Evolutionary conservation across 768 basidiomycete species (phyloP), one percentile per base, ranked within the genome.

Genomic region (Naganishia antarctica): DNA sequence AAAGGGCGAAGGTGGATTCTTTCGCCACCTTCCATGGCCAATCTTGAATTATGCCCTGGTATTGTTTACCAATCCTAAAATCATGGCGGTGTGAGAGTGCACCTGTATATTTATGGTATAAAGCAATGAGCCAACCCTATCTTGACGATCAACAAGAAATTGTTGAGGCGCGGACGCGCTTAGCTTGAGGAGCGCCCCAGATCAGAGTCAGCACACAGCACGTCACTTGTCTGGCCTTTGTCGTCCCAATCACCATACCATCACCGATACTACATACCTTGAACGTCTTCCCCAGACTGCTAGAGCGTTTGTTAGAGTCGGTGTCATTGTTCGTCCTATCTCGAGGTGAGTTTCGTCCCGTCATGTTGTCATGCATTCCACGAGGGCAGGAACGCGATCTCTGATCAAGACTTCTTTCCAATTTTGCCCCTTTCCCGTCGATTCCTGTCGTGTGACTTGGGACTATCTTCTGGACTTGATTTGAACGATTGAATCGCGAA

Each of bases 221-320:
- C 43, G 43, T 44, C 43, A 44, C 43, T 44, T n/a, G 18, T 44
- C 43, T 21, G n/a, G 43, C 43, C 43, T 44, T 44, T 44, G 43
- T 44, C 43, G 43, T 44, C 18, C 8, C 43, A 44, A 44, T 21
- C 43, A 44, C n/a, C 43, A 44, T 44, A 15, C 43, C 43, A 44
- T 44, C 43, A 44, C 43, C 37, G n/a, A 44, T 44, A 44, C 43
- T 37, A 37, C 34, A 37, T 7, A 37, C 15, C 34, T n/a, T n/a
- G n/a, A n/a, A n/a, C n/a, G n/a, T n/a, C n/a, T n/a, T n/a, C n/a
- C n/a, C n/a, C n/a, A n/a, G n/a, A n/a, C n/a, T 44, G 18, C 34
- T 7, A 37, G 43, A 5, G 8, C 43, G 11, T 44, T 21, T 44
- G 13, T 9, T 44, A 21, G n/a, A 44, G 8, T 44, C n/a, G 43